These are phyloP conservation scores for Vigna unguiculata DNA, from an alignment of 306 rosid species.

Conservation along the genomic window DNA sequence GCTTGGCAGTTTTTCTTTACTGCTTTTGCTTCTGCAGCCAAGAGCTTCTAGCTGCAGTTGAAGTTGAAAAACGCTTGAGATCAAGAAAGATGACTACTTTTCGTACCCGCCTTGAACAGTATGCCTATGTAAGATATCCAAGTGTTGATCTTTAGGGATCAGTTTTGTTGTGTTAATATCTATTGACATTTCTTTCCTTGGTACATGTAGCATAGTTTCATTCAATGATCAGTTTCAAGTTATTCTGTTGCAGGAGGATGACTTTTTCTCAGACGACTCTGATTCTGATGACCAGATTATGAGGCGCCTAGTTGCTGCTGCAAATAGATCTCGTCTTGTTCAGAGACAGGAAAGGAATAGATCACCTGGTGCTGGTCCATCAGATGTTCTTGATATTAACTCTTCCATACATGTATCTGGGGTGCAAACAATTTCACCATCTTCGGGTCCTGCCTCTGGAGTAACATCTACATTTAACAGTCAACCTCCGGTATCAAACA, in stretches of 20 bases:
- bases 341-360: constrained; percentile 70
- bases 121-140: constrained; percentile 50
- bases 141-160: constrained; percentile 10
- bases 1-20: constrained; percentile 17
- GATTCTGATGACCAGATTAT: constrained; percentile 75
- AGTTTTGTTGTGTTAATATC: constrained; percentile 30
- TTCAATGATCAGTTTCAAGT: constrained; percentile 31
- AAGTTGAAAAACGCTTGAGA: constrained; percentile 62
- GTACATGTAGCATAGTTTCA: constrained; percentile 5
- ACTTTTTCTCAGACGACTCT: constrained; percentile 68
- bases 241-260: constrained; percentile 65
- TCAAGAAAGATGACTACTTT: constrained; percentile 51
- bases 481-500: constrained; percentile 47
- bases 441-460: constrained; percentile 47
- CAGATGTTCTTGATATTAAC: constrained; percentile 51
- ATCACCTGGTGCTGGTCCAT: constrained; percentile 64
- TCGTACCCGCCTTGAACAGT: constrained; percentile 46
- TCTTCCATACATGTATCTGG: constrained; percentile 48
- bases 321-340: constrained; percentile 63
- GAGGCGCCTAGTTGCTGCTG: constrained; percentile 77
- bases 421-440: constrained; percentile 54
- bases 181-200: constrained; percentile 18
- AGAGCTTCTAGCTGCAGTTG: constrained; percentile 79
- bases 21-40: constrained; percentile 63
- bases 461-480: constrained; percentile 42